Base-by-base conservation (phyloP, 2,329 filamentous ascomycete genomes). In the Pestalotiopsis sp. region DNA sequence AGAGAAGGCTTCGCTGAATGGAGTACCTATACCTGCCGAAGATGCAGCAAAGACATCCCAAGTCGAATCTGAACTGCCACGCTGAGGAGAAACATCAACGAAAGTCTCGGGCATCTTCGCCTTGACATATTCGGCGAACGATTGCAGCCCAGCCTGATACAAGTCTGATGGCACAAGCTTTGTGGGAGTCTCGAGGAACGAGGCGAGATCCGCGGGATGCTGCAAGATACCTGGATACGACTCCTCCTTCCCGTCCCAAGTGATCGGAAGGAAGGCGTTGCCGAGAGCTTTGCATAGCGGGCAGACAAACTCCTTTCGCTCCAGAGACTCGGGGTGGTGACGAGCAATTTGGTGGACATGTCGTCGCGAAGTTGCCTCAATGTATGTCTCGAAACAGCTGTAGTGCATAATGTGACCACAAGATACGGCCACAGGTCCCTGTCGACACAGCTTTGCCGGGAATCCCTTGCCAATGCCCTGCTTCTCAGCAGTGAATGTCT, bases 331-430 rank as follows among this genome's bases (percentile, higher is more conserved):
- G 0, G 96, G 96, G 74, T 98, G 96, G 74, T 97, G 94, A 14
- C 96, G 89, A 7, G 96, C 95, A 79, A 99, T 97, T 78, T 99
- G 96, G 75, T 96, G 94, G 23, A 89, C 89, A 77, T 99, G 97
- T 52, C 96, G 89, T 70, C 95, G 88, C 66, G 91, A 86, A 0
- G 94, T 97, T 4, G 95, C 94, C 61, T 93, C 89, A 72, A 94
- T 92, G 77, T 98, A 99, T 56, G 92, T 89, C 76, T 98, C 94
- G 77, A 99, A 99, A 81, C 96, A 99, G 73, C 89, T 90, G 78
- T 93, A 98, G 79, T 99, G 96, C 96, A 99, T 99, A 76, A 99
- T 97, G 79, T 99, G 96, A 2, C 96, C 96, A 80, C 96, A 99
- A 11, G 95, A 94, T 45, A 93, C 93, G 12, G 95, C 93, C 1